phyloP scores from a whole-genome alignment of 2,329 filamentous ascomycete species.

The Epichloe gansuensis region DNA sequence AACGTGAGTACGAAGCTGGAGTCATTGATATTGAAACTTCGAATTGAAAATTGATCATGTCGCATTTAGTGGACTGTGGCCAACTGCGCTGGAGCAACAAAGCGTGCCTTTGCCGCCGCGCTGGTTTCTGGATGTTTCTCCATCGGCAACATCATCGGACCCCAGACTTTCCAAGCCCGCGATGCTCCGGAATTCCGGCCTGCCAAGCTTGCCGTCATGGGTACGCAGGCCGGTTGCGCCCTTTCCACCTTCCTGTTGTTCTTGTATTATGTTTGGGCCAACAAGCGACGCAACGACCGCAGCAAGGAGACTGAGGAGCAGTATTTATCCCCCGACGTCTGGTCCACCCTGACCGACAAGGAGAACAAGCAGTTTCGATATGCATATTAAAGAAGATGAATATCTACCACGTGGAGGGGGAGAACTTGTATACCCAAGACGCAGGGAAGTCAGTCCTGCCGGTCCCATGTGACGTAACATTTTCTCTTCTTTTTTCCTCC shows the following conservation, averaged over 20 bases:
- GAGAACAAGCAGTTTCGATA: constrained; percentile 47
- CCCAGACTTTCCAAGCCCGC: constrained; percentile 39
- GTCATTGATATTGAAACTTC: not conserved
- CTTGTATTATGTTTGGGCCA: constrained; percentile 37
- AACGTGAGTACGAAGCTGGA: constrained; percentile 17
- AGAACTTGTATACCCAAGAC: not conserved
- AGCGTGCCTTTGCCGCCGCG: constrained; percentile 36
- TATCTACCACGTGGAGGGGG: not conserved
- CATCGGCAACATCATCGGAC: constrained; percentile 43
- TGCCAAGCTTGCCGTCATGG: constrained; percentile 42
- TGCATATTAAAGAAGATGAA: constrained; percentile 21
- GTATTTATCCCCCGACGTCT: constrained; percentile 29
- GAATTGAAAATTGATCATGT: not conserved
- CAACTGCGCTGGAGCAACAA: constrained; percentile 39
- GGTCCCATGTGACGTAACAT: not conserved
- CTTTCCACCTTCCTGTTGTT: constrained; percentile 30
- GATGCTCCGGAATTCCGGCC: constrained; percentile 40
- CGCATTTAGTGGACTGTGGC: constrained; percentile 30
- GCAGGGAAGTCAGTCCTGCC: not conserved
- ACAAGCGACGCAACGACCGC: constrained; percentile 23
- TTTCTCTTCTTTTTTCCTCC: not conserved
- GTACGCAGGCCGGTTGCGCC: constrained; percentile 32
- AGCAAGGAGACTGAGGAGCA: constrained; percentile 25
- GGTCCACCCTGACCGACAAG: constrained; percentile 39
- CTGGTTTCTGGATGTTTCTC: constrained; percentile 37